phyloP scores from a whole-genome alignment of 257 asterid species.

The Solanum microdontum region DNA sequence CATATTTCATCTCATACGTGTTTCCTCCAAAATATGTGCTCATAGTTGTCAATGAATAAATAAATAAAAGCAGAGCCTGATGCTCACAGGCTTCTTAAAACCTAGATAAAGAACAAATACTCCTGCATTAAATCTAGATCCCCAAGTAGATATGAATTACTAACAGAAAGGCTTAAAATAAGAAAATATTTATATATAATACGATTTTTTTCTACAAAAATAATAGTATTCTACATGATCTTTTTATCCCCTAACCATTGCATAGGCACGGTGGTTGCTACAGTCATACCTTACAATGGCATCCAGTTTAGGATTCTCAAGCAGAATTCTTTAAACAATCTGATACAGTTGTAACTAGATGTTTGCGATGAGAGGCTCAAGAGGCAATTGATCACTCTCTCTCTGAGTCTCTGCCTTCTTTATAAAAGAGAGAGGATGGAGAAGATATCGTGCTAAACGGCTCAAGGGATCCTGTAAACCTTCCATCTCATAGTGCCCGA shows the following conservation, averaged over 20 bases:
- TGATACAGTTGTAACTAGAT: neutral
- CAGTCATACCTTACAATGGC: neutral
- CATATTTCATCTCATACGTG: neutral
- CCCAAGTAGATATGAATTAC: neutral
- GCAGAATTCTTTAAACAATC: neutral
- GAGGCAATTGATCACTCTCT: slow-evolving; percentile 34
- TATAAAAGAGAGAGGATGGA: slow-evolving; percentile 30
- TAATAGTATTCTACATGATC: neutral
- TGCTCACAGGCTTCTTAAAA: neutral
- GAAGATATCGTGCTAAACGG: slow-evolving; percentile 42
- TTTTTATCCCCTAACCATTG: neutral
- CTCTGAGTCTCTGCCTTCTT: slow-evolving; percentile 25
- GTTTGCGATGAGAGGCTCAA: slow-evolving; percentile 29
- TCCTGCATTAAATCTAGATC: neutral
- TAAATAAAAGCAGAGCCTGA: neutral
- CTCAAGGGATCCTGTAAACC: slow-evolving; percentile 91
- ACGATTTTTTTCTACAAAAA: neutral
- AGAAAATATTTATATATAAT: neutral
- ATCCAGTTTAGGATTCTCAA: neutral
- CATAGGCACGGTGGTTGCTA: neutral
- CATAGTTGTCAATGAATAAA: neutral
- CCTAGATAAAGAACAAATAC: neutral
- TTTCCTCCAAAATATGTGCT: neutral
- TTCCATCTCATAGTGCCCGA: slow-evolving; percentile 87
- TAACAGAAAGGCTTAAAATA: neutral